Evolutionary conservation across 805 yeast species (phyloP).

Genomic region (Kazachstania psychrophila): DNA sequence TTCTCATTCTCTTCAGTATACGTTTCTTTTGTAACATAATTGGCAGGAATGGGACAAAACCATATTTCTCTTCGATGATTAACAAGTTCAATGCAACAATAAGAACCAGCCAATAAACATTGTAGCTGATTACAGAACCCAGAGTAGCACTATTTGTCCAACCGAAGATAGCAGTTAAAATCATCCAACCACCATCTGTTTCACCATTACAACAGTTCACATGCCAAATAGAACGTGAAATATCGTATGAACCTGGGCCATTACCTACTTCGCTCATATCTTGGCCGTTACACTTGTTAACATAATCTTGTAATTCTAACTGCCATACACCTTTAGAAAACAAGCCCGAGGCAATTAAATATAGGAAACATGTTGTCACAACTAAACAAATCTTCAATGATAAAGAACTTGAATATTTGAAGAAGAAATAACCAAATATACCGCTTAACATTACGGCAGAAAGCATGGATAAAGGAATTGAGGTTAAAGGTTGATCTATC

Average conservation of each 20-base stretch:
- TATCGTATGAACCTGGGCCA: constrained; percentile 90
- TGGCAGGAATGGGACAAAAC: constrained; percentile 55
- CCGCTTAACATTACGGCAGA: constrained; percentile 52
- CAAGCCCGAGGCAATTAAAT: constrained; percentile 79
- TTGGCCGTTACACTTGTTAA: constrained; percentile 64
- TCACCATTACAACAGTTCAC: constrained; percentile 91
- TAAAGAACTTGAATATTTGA: constrained; percentile 69
- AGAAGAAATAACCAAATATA: constrained; percentile 55
- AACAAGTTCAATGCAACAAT: constrained; percentile 38
- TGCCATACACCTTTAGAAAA: constrained; percentile 87
- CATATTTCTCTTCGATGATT: constrained; percentile 45
- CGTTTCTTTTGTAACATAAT: constrained; percentile 48
- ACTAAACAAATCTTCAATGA: constrained; percentile 69
- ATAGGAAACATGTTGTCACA: constrained; percentile 68
- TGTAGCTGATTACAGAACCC: constrained; percentile 71
- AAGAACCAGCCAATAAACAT: constrained; percentile 54
- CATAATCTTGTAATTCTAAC: constrained; percentile 69
- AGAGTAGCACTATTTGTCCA: constrained; percentile 94
- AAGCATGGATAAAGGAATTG: constrained; percentile 56
- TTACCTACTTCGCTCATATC: constrained; percentile 84
- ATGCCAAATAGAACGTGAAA: constrained; percentile 76
- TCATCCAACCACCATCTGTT: constrained; percentile 89
- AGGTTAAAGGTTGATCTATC: constrained; percentile 54
- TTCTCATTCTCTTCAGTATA: constrained; percentile 33
- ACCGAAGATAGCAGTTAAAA: constrained; percentile 78